Evolutionary conservation across 257 asterid genomes (phyloP), one percentile per base, ranked within the genome.

Genomic region (Thymus mandschuricus): DNA sequence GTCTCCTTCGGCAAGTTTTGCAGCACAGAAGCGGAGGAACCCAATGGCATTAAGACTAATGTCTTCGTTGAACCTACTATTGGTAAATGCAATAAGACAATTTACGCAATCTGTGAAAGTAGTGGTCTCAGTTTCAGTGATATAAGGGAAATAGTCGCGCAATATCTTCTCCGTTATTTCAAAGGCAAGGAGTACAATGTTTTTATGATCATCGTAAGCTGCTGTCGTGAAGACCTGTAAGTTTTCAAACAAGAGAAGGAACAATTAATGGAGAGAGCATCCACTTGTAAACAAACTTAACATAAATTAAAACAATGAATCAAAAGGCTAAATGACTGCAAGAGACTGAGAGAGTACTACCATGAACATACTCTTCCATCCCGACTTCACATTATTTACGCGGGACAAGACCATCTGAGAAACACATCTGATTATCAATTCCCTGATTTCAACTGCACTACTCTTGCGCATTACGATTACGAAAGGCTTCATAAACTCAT

Each of bases 361-460:
- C 98, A 91, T 94, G 90, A 95, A 95, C 99, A 95, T 95, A 88
- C 99, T 92, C 87, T 95, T 95, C 99, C 99, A 95, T 80, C 99
- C 99, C 1, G 99, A 95, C 80, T 95, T 95, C 73, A 95, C 95
- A 85, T 88, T 88, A 78, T 88, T 89, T 74, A 91, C 99, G 64
- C 98, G 97, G 73, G 99, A 89, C 70, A 92, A 76, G 73, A 95
- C 97, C 99, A 95, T 89, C 75, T 95, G 99, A 71, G 99, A 95
- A 75, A 95, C 91, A 9, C 99, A 95, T 86, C 99, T 89, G 81
- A 95, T 88, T 51, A 95, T 95, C 75, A 95, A 79, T 82, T 95
- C 99, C 81, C 98, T 83, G 81, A 92, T 95, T 84, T 95, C 99
- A 75, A 95, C 90, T 66, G 99, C 96, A 72, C 81, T 88, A 81